Evolutionary conservation across 2,329 filamentous ascomycete species (phyloP).

Genomic region (Colletotrichum shisoi): DNA sequence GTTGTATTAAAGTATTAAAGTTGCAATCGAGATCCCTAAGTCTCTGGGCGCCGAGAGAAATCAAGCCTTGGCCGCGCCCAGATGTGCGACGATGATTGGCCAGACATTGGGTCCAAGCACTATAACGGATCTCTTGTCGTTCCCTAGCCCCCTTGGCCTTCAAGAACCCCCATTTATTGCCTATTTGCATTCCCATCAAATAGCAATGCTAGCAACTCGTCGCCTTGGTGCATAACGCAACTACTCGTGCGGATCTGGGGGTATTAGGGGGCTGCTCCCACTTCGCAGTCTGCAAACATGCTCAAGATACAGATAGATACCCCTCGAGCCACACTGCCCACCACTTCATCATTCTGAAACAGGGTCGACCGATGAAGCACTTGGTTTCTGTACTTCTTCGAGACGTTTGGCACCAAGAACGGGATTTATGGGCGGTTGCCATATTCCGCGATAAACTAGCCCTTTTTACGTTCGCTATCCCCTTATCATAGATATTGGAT

Average conservation of each 20-base stretch:
- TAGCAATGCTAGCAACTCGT: background rate
- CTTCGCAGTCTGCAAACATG: background rate
- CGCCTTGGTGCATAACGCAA: background rate
- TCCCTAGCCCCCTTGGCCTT: slow-evolving; percentile 11
- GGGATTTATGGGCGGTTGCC: background rate
- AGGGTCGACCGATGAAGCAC: slow-evolving; percentile 1
- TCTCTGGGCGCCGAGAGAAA: slow-evolving; percentile 27
- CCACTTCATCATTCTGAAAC: background rate
- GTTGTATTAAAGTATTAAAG: background rate
- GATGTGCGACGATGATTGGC: slow-evolving; percentile 15
- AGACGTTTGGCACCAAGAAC: background rate
- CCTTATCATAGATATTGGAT: background rate
- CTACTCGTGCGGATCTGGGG: slow-evolving; percentile 1
- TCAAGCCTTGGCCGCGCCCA: slow-evolving; percentile 21
- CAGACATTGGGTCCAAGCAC: slow-evolving; percentile 14
- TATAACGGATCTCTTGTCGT: slow-evolving; percentile 4
- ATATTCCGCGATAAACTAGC: background rate
- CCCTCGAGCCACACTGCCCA: background rate
- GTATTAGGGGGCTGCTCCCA: background rate
- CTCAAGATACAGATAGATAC: background rate
- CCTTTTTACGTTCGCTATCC: background rate
- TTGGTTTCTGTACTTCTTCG: slow-evolving; percentile 5
- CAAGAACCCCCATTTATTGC: background rate
- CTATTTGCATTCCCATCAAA: background rate
- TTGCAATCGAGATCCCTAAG: background rate